Base-by-base conservation (phyloP, 1,284 basidiomycete genomes). In the Caloboletus inedulis region DNA sequence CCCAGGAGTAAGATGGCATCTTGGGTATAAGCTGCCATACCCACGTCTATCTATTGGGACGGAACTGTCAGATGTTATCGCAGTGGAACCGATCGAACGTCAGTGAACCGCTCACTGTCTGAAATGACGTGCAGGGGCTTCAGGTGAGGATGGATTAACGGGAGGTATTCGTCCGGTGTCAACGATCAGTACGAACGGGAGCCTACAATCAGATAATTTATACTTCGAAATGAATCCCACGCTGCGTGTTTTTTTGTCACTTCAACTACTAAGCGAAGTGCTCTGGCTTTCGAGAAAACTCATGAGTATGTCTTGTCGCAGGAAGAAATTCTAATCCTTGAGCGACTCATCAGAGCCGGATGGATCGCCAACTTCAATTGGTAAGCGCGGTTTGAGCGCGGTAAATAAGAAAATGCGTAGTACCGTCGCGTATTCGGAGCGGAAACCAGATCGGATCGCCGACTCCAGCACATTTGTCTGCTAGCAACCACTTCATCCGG, bases 1-100 rank as follows among this genome's bases (percentile, higher is more conserved):
- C 89, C 89, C 48, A 91, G 79, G 19, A 89, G 79, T 70, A 91
- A 76, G 51, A 91, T 79, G 6, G 70, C 73, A 65, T 89, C 85
- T 54, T 85, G 79, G 18, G 78, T 70, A 52, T 72, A 69, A 2
- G 79, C 79, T 12, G 81, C 75, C 85, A 87, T 87, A 18, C 43
- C 57, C 42, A 25, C 35, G 25, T 25, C 31, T 43, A 39, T 35
- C 31, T 35, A 45, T 43, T 19, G 25, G n/a, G 14, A 13, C 5
- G 31, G 19, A 16, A 37, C 33, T 3, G 18, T 55, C 43, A 31
- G 19, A 37, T 9, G 21, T 8, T 23, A 21, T 13, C 12, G 9
- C 19, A 18, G 21, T 14, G n/a, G 18, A 14, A 33, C 6, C 23
- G 23, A 23, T 4, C 23, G 23, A 23, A n/a, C 27, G 19, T n/a